These are phyloP conservation scores for Trypethelium eluteriae DNA, from an alignment of 495 filamentous ascomycete genomes.

Conservation along the genomic window DNA sequence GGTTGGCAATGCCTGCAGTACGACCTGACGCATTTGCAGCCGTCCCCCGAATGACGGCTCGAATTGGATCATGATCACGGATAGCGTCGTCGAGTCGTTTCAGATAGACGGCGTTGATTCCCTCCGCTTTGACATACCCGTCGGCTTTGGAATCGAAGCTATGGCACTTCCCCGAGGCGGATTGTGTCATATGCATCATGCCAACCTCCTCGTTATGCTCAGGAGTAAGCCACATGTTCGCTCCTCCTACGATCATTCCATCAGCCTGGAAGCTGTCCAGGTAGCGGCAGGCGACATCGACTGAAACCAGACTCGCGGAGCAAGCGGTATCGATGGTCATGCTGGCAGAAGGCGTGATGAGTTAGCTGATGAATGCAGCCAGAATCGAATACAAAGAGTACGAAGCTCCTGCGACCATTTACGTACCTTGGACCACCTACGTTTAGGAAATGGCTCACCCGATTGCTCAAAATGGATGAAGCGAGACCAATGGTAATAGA, in stretches of 20 bases:
- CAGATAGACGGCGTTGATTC: neutral
- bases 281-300: neutral
- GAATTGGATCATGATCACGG: neutral
- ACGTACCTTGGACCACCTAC: slow-evolving; percentile 39
- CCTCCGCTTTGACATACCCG: neutral
- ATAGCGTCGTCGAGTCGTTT: neutral
- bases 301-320: neutral
- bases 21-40: slow-evolving; percentile 8
- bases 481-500: neutral
- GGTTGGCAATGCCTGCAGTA: neutral
- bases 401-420: neutral
- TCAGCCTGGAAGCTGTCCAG: slow-evolving; percentile 2
- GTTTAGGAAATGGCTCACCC: slow-evolving; percentile 45
- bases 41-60: neutral
- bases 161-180: neutral
- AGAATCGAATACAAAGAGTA: no score
- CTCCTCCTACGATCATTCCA: slow-evolving; percentile 2
- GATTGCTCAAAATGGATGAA: slow-evolving; percentile 43
- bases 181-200: neutral
- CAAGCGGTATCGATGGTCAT: slow-evolving; percentile 5
- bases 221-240: slow-evolving; percentile 12
- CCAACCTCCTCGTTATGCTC: neutral
- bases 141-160: slow-evolving; percentile 19
- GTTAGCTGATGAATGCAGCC: neutral
- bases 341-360: neutral